Evolutionary conservation across 2,329 filamentous ascomycete species (phyloP), one percentile per base, ranked within the genome.

Genomic region (Trichocomaceae sp.): DNA sequence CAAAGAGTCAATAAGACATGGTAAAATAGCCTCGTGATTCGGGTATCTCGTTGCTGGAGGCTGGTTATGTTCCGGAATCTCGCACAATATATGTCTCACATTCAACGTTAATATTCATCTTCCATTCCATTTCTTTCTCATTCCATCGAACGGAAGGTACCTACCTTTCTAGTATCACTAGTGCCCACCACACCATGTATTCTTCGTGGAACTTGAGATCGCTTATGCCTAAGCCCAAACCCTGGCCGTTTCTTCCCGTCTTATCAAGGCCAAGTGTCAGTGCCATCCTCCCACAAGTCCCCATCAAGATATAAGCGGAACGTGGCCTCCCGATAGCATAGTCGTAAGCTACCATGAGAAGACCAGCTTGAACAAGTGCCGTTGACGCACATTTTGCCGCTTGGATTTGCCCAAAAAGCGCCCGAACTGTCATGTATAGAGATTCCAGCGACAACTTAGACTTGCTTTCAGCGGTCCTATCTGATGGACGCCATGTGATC

Each of bases 121-220:
- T 15, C 23, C 15, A 20, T 33, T 33, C 13, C 20, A 12, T 22
- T 33, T 12, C 12, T 31, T 7, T 29, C 26, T 29, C 10, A 29
- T 29, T 29, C 26, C 26, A 29, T 29, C 5, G 26, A 29, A 8
- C 5, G 26, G 26, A 29, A 13, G 49, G 4, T 15, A 45, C 23
- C 17, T 19, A 52, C 49, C 39, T 52, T 52, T 52, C 49, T 35
- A 52, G 33, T 20, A 52, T 15, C 39, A 52, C 22, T 5, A 52
- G 17, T 42, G 10, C 39, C 17, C 22, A 20, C 49, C 49, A 37
- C 19, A 52, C 37, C 49, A 52, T 45, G 26, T 52, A 35, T 20
- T 52, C 20, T 41, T 52, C 29, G 17, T 37, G 4, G 7, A n/a
- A 2, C 49, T 44, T 37, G 10, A 17, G 35, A 29, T 19, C n/a